These are phyloP conservation scores for Candida ficus DNA, from an alignment of 805 yeast genomes.

Conservation along the genomic window DNA sequence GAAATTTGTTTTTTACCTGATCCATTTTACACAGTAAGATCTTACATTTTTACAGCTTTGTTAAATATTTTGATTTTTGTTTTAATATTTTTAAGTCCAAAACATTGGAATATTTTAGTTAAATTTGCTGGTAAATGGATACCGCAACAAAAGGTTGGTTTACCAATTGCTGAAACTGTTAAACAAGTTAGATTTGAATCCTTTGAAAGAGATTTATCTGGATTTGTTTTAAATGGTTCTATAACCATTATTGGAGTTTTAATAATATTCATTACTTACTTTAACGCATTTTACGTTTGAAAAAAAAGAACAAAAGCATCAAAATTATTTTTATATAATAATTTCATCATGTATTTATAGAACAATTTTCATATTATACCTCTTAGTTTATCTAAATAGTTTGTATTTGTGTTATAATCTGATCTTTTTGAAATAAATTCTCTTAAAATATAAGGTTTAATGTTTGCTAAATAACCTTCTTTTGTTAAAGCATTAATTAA, in stretches of 20 bases:
- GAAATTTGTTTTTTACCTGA: slow-evolving; percentile 52
- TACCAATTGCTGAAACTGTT: slow-evolving; percentile 20
- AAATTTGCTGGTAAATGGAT: slow-evolving; percentile 1
- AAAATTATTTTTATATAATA: too few relatives aligned
- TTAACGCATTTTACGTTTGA: slow-evolving; percentile 13
- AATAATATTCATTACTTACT: slow-evolving; percentile 16
- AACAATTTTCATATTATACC: slow-evolving; percentile 17
- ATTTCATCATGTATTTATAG: background rate
- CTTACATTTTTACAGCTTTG: slow-evolving; percentile 28
- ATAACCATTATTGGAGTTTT: slow-evolving; percentile 13
- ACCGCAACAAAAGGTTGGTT: slow-evolving; percentile 1
- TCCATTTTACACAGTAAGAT: slow-evolving; percentile 41
- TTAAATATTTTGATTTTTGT: slow-evolving; percentile 17
- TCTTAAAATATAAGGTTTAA: slow-evolving; percentile 57
- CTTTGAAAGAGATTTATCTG: slow-evolving; percentile 11
- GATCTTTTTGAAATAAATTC: slow-evolving; percentile 65
- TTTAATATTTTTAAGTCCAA: slow-evolving; percentile 26
- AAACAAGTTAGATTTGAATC: slow-evolving; percentile 1
- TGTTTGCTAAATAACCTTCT: slow-evolving; percentile 70
- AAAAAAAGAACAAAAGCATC: too few relatives aligned
- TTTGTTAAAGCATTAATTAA: slow-evolving; percentile 70
- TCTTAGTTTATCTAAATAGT: slow-evolving; percentile 21
- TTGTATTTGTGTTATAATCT: slow-evolving; percentile 52
- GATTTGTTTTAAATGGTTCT: slow-evolving; percentile 9
- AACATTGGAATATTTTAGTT: slow-evolving; percentile 19